Conservation (phyloP, 352 stramenopile species). For the Phytopythium delawarense region DNA sequence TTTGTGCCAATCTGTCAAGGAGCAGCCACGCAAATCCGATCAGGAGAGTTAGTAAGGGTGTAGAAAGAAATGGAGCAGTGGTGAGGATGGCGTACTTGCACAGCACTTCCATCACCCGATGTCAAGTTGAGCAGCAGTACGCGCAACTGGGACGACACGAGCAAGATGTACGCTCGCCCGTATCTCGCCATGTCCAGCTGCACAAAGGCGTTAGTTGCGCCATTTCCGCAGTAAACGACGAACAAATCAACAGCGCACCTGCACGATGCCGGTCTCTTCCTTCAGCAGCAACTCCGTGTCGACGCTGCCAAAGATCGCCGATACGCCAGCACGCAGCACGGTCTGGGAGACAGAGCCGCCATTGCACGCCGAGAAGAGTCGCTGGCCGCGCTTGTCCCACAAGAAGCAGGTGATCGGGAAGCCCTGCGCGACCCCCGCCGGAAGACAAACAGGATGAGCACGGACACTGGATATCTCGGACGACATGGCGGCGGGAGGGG, state of each 20-base stretch:
- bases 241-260: conserved; percentile 24
- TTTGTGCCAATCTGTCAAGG: conserved; percentile 70
- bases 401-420: conserved; percentile 81
- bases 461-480: not conserved
- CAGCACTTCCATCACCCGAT: conserved; percentile 57
- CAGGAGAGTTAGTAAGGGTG: not conserved
- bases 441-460: not conserved
- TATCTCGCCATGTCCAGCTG: conserved; percentile 67
- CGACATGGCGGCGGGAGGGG: not conserved
- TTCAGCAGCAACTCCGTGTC: conserved; percentile 84
- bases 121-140: conserved; percentile 78
- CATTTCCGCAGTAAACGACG: not conserved
- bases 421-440: conserved; percentile 19
- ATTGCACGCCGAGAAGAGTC: conserved; percentile 82
- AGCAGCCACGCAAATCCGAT: not conserved
- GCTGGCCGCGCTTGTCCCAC: conserved; percentile 63
- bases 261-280: conserved; percentile 82
- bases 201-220: not conserved
- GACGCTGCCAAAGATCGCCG: conserved; percentile 75
- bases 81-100: conserved; percentile 27
- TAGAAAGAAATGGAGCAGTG: not conserved
- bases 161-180: conserved; percentile 51
- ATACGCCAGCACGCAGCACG: conserved; percentile 72
- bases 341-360: conserved; percentile 76
- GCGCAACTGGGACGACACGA: conserved; percentile 81